A percentile compares a stretch with the other conserved stretches of the same genome.
These are phyloP conservation scores for Candida sanyaensis DNA, from an alignment of 1,139 yeast genomes.

Conservation along the genomic window DNA sequence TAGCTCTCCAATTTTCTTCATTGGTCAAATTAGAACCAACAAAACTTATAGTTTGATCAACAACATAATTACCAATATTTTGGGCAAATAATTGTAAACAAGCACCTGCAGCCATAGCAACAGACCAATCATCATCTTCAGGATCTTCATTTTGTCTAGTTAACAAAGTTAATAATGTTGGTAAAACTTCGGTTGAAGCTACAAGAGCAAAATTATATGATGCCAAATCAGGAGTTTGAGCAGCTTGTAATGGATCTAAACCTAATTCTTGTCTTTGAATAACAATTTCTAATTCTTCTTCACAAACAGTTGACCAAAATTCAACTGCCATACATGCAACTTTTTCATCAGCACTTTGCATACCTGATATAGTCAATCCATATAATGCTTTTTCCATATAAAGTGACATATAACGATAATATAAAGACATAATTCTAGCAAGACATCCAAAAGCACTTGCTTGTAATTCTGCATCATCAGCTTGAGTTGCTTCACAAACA, in stretches of 20 bases:
- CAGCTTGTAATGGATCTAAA: constrained; percentile 21
- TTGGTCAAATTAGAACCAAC: constrained; percentile 72
- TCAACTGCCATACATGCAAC: constrained; percentile 99
- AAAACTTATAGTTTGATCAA: constrained; percentile 79
- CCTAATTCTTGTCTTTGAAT: constrained; percentile 64
- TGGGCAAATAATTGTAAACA: constrained; percentile 94
- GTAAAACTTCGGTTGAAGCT: constrained; percentile 84
- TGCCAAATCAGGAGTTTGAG: constrained; percentile 33
- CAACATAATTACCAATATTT: constrained; percentile 81
- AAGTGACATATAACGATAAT: constrained; percentile 85
- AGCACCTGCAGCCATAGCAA: constrained; percentile 98
- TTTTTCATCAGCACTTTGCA: constrained; percentile 82
- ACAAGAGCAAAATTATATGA: constrained; percentile 77
- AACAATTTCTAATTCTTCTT: constrained; percentile 85
- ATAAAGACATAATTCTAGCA: constrained; percentile 87
- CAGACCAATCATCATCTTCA: constrained; percentile 96
- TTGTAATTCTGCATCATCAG: constrained; percentile 77
- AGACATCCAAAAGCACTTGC: constrained; percentile 96
- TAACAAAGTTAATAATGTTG: constrained; percentile 75
- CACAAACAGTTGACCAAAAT: constrained; percentile 97
- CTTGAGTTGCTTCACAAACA: constrained; percentile 97
- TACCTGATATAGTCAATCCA: constrained; percentile 86
- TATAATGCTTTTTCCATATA: constrained; percentile 97
- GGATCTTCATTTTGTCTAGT: constrained; percentile 90
- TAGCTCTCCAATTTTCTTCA: constrained; percentile 66